A percentile compares a stretch with the other conserved stretches of the same genome.
These are phyloP conservation scores for Kodamaea jinghongensis DNA, from an alignment of 805 yeast genomes.

Conservation along the genomic window DNA sequence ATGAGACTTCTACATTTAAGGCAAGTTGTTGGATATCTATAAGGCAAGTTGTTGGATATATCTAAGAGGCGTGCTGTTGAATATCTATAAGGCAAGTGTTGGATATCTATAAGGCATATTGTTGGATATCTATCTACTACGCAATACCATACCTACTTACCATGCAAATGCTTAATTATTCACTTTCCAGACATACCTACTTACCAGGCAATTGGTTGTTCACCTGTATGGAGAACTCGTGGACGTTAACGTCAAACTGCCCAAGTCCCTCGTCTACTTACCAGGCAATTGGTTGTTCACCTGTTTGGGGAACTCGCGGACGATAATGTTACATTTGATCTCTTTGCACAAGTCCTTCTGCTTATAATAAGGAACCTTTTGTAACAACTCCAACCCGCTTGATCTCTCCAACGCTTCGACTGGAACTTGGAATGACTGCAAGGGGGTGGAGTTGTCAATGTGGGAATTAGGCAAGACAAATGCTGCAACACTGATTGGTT, in stretches of 20 bases:
- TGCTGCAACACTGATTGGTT: slow-evolving; percentile 74
- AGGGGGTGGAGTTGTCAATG: slow-evolving; percentile 68
- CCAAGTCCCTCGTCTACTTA: background rate
- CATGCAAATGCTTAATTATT: too few relatives aligned
- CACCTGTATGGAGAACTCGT: slow-evolving; percentile 34
- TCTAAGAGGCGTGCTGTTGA: too few relatives aligned
- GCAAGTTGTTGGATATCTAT: too few relatives aligned
- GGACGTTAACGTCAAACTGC: background rate
- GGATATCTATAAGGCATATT: too few relatives aligned
- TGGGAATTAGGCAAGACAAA: slow-evolving; percentile 89
- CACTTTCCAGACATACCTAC: too few relatives aligned
- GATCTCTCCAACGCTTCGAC: slow-evolving; percentile 85
- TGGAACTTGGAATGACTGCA: slow-evolving; percentile 81
- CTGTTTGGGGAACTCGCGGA: slow-evolving; percentile 70
- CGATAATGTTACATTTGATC: slow-evolving; percentile 72
- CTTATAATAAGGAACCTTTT: slow-evolving; percentile 56
- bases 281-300: slow-evolving; percentile 18
- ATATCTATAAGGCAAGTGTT: too few relatives aligned
- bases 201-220: slow-evolving; percentile 16
- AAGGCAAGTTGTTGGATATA: too few relatives aligned
- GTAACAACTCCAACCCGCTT: slow-evolving; percentile 78
- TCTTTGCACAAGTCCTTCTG: slow-evolving; percentile 74
- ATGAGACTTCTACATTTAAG: too few relatives aligned
- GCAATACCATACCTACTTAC: too few relatives aligned
- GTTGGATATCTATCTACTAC: too few relatives aligned